phyloP scores from a whole-genome alignment of 163 green algal genomes.

The Chlamydomonas reinhardtii region DNA sequence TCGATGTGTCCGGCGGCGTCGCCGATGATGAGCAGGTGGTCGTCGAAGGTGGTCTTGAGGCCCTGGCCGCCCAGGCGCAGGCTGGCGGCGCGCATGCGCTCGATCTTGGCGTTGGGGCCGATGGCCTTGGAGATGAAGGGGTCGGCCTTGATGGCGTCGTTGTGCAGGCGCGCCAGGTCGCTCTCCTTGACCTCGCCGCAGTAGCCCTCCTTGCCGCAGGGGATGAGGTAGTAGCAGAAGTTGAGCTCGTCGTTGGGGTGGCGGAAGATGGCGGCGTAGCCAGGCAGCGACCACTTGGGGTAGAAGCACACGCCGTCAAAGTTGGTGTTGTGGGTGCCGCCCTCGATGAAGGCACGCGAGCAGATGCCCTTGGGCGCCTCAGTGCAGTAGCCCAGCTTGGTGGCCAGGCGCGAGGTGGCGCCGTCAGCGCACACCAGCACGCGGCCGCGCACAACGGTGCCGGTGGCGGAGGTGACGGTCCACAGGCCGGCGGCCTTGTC shows the following conservation, averaged over 20 bases:
- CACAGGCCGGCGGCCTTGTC: conserved; percentile 81
- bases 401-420: conserved; percentile 88
- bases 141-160: conserved; percentile 88
- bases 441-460: conserved; percentile 75
- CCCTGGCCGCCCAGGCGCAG: conserved; percentile 87
- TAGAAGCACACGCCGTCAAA: conserved; percentile 97
- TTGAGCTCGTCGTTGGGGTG: conserved; percentile 94
- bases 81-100: conserved; percentile 89
- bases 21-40: conserved; percentile 91
- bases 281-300: conserved; percentile 87
- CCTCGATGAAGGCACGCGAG: conserved; percentile 88
- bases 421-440: conserved; percentile 91
- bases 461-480: conserved; percentile 79
- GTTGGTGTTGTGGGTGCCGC: conserved; percentile 91
- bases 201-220: conserved; percentile 77
- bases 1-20: conserved; percentile 94
- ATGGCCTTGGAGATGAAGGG: conserved; percentile 86
- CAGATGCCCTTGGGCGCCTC: conserved; percentile 88
- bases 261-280: conserved; percentile 78
- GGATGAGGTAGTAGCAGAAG: conserved; percentile 97
- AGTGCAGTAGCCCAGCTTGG: conserved; percentile 92
- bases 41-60: conserved; percentile 77
- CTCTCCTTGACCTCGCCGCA: conserved; percentile 83
- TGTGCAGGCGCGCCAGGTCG: conserved; percentile 81
- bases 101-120: conserved; percentile 90